phyloP scores from a whole-genome alignment of 257 asterid genomes.

The Nicotiana otophora region DNA sequence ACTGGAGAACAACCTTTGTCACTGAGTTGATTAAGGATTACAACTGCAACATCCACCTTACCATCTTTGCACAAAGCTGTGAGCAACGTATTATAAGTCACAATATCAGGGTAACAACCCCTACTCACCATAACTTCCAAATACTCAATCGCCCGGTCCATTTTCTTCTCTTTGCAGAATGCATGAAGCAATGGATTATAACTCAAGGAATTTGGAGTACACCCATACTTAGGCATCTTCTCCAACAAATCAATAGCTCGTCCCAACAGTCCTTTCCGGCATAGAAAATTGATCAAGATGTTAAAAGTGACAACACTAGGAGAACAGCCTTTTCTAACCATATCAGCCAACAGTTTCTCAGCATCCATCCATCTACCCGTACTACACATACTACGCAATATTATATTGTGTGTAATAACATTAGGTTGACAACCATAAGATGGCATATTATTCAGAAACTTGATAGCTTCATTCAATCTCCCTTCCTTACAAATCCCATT shows the following conservation, averaged over 20 bases:
- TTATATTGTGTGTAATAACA: slow-evolving; percentile 67
- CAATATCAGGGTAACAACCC: slow-evolving; percentile 85
- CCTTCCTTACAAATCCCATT: slow-evolving; percentile 85
- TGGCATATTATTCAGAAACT: slow-evolving; percentile 59
- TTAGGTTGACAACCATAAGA: slow-evolving; percentile 74
- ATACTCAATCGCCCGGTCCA: slow-evolving; percentile 81
- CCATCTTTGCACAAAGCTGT: slow-evolving; percentile 84
- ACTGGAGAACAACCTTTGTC: slow-evolving; percentile 71
- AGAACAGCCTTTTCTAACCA: slow-evolving; percentile 68
- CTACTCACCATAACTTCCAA: slow-evolving; percentile 72
- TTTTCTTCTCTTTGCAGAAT: slow-evolving; percentile 82
- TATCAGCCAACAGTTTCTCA: slow-evolving; percentile 64
- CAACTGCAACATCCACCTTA: slow-evolving; percentile 72
- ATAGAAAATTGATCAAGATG: slow-evolving; percentile 70
- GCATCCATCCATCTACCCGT: slow-evolving; percentile 90
- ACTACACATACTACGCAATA: slow-evolving; percentile 82
- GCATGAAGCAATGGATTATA: slow-evolving; percentile 81
- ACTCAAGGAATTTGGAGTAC: slow-evolving; percentile 75
- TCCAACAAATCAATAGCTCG: slow-evolving; percentile 74
- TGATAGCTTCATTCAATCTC: slow-evolving; percentile 66
- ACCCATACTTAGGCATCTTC: slow-evolving; percentile 73
- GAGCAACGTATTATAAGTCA: slow-evolving; percentile 79
- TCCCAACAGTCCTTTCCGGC: slow-evolving; percentile 60
- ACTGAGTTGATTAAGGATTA: slow-evolving; percentile 60
- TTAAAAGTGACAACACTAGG: slow-evolving; percentile 87